Evolutionary conservation across 345 rosid genomes (phyloP), one percentile per base, ranked within the genome.

Genomic region (Lumnitzera littorea): DNA sequence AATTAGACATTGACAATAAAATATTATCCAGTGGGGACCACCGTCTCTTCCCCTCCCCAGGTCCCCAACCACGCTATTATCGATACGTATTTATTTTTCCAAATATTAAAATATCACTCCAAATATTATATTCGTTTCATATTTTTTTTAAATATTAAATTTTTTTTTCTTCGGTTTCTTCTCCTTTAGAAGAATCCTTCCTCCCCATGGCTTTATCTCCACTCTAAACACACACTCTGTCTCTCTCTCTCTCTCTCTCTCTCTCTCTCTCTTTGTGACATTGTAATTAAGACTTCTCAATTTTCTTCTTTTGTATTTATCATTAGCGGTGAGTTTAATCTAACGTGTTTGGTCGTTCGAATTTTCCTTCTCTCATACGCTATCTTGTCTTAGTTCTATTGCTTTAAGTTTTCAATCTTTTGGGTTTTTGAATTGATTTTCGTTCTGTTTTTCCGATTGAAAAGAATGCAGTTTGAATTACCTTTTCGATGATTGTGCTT

Each of bases 141-240:
- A 66, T 69, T 56, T 65, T 55, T 43, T 69, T 53, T 55, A 47
- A 36, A 13, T 24, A 58, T 14, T 51, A 52, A 12, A 48, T 52
- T 41, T 51, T 31, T 65, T 59, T 43, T 13, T 62, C 55, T 71
- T 80, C 74, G 70, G 60, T 70, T 82, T 78, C 77, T 74, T 79
- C 80, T 73, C 79, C 58, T 50, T 80, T 71, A 73, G 77, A 74
- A 79, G 76, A 67, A 77, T 72, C 50, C 71, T 72, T 67, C 75
- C 62, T 76, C 79, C 77, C 83, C 60, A 72, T 67, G 64, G 58
- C 64, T 67, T 67, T 55, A 53, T 66, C 66, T 60, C 67, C 84
- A 70, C 73, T 68, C 79, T 67, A 15, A 52, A 62, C 48, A 3
- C 56, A 7, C 27, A 3, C 55, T 46, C 53, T 56, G n/a, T 15